phyloP scores from a whole-genome alignment of 2,329 filamentous ascomycete species.

The Pezicula radicicola region DNA sequence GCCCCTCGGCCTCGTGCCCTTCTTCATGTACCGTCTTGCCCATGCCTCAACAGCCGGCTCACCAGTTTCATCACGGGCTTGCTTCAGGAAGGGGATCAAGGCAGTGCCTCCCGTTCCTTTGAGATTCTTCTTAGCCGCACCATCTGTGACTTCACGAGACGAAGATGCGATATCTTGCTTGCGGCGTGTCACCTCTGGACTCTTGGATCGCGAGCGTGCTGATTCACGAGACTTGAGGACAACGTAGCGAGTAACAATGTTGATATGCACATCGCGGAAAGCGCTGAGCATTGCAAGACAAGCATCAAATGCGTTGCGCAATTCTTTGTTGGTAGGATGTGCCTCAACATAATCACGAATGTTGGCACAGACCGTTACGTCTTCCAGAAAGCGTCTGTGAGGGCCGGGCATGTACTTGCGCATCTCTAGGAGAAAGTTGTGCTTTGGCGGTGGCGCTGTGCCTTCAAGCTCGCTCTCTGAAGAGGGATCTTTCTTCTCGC shows the following conservation, averaged over 20 bases:
- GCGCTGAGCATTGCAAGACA: conserved; percentile 73
- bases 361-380: conserved; percentile 77
- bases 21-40: conserved; percentile 37
- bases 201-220: conserved; percentile 49
- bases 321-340: conserved; percentile 56
- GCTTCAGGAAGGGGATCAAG: conserved; percentile 92
- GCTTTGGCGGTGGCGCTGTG: conserved; percentile 49
- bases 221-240: conserved; percentile 80
- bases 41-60: conserved; percentile 77
- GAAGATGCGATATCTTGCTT: conserved; percentile 62
- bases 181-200: conserved; percentile 49
- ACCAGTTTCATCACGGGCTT: conserved; percentile 92
- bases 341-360: conserved; percentile 78
- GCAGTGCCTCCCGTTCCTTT: conserved; percentile 92
- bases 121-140: conserved; percentile 51
- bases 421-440: conserved; percentile 98
- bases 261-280: conserved; percentile 79
- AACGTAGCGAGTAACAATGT: conserved; percentile 94
- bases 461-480: conserved; percentile 44
- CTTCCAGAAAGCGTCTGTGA: conserved; percentile 83
- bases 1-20: conserved; percentile 34
- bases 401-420: conserved; percentile 93
- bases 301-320: conserved; percentile 84
- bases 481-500: conserved; percentile 54
- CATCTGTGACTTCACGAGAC: conserved; percentile 39